phyloP scores from a whole-genome alignment of 495 filamentous ascomycete species.

The Talaromyces trachyspermus region DNA sequence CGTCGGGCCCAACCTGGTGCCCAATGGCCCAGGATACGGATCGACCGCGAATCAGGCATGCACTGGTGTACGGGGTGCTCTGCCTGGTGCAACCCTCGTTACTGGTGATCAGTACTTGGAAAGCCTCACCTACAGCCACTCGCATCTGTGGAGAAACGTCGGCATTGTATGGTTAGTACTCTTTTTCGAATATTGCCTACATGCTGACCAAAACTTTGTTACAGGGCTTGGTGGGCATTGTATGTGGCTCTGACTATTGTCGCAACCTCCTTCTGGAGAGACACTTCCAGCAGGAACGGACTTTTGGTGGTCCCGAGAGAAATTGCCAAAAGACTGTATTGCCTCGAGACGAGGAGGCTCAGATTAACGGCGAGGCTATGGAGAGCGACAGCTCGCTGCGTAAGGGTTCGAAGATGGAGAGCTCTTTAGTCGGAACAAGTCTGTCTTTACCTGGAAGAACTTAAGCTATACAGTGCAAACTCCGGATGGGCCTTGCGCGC shows the following conservation, averaged over 20 bases:
- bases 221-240: slow-evolving; percentile 38
- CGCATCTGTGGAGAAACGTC: slow-evolving; percentile 41
- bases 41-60: slow-evolving; percentile 39
- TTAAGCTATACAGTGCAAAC: slow-evolving; percentile 47
- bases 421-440: slow-evolving; percentile 43
- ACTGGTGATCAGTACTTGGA: slow-evolving; percentile 42
- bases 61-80: slow-evolving; percentile 41
- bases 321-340: neutral
- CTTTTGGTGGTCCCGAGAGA: neutral
- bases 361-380: slow-evolving; percentile 28
- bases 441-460: slow-evolving; percentile 56
- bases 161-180: slow-evolving; percentile 42
- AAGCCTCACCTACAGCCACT: slow-evolving; percentile 40
- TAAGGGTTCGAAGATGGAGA: too few species aligned
- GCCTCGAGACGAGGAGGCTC: slow-evolving; percentile 21
- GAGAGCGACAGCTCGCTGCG: too few species aligned
- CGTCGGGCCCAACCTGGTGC: slow-evolving; percentile 41
- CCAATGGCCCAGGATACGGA: slow-evolving; percentile 28
- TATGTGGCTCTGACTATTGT: slow-evolving; percentile 32
- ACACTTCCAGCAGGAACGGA: slow-evolving; percentile 19
- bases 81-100: slow-evolving; percentile 31
- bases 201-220: too few species aligned
- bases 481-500: slow-evolving; percentile 28
- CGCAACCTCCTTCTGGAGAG: slow-evolving; percentile 30
- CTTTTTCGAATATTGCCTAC: too few species aligned